Conservation (phyloP, 78 protist genomes). For the Cavenderia fasciculata region DNA sequence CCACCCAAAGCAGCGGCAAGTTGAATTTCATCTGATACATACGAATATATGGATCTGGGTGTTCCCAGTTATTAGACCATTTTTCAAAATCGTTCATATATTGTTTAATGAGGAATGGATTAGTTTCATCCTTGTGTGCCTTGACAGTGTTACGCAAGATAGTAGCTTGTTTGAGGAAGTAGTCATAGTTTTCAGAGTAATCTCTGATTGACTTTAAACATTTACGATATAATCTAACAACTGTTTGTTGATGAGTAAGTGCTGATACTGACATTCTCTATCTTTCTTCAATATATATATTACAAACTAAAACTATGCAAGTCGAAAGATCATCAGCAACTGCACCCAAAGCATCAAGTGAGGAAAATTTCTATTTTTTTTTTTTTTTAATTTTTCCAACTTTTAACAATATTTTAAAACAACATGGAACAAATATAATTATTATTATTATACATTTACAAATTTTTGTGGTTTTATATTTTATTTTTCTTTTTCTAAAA, state of each 20-base stretch:
- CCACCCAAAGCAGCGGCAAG: not conserved
- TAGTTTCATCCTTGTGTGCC: constrained; percentile 29
- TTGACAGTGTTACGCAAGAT: constrained; percentile 31
- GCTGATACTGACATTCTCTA: too few species aligned
- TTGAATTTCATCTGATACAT: not conserved
- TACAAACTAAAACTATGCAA: too few species aligned
- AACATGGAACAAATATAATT: too few species aligned
- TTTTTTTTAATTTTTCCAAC: too few species aligned
- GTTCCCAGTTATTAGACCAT: constrained; percentile 48
- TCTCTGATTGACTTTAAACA: constrained; percentile 56
- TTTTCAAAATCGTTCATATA: constrained; percentile 46
- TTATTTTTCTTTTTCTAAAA: too few species aligned
- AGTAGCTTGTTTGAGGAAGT: constrained; percentile 21
- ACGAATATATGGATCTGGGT: constrained; percentile 80
- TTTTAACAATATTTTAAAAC: too few species aligned
- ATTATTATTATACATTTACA: too few species aligned
- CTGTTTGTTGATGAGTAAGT: constrained; percentile 60
- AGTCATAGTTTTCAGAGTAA: constrained; percentile 72
- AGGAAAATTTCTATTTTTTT: not conserved
- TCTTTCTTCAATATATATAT: too few species aligned
- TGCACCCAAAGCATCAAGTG: not conserved
- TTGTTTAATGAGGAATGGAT: constrained; percentile 45
- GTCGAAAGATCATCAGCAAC: not conserved
- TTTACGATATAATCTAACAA: constrained; percentile 67
- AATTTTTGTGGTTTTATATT: too few species aligned